Evolutionary conservation across 73 alveolate genomes (phyloP), one percentile per base, ranked within the genome.

Genomic region (Paramecium octaurelia): DNA sequence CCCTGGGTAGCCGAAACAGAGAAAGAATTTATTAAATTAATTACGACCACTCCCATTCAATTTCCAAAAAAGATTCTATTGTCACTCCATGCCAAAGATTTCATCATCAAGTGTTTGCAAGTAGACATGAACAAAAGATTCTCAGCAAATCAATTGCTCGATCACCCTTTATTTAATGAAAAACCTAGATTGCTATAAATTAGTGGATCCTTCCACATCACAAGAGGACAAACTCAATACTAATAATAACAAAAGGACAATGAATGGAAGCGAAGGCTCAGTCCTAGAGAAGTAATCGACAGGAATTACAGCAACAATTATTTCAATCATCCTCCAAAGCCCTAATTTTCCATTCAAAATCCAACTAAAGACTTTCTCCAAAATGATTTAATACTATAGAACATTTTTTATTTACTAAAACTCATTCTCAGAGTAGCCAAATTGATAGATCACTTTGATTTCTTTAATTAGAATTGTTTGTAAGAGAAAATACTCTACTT

Each of bases 1-100:
- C 98, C 98, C 14, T 96, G 95, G 93, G 70, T 89, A 50, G 96
- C 97, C 11, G 98, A 95, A 8, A 89, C 94, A 34, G 94, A 89
- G 48, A 69, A 89, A 31, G 70, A 89, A 23, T 83, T 89, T 46
- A 68, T 89, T 0, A 83, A 71, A 43, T 43, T 14, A 40, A 89
- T 89, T 42, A 70, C 80, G 4, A 24, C 94, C 7, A 64, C 68
- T 44, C 94, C 94, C n/a, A 88, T 89, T 29, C 6, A 44, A 50
- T 89, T 89, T 20, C 94, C 94, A 42, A 31, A 58, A 27, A 48
- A 80, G n/a, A 80, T 42, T 44, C 27, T 27, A 24, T 35, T 80
- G 7, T 80, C 94, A 5, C 31, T 20, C 12, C 58, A 70, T 6
- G 88, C 64, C 8, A 71, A 70, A 70, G 94, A 89, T 27, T 71